phyloP scores from a whole-genome alignment of 2,329 filamentous ascomycete species.

The Periconia digitata region DNA sequence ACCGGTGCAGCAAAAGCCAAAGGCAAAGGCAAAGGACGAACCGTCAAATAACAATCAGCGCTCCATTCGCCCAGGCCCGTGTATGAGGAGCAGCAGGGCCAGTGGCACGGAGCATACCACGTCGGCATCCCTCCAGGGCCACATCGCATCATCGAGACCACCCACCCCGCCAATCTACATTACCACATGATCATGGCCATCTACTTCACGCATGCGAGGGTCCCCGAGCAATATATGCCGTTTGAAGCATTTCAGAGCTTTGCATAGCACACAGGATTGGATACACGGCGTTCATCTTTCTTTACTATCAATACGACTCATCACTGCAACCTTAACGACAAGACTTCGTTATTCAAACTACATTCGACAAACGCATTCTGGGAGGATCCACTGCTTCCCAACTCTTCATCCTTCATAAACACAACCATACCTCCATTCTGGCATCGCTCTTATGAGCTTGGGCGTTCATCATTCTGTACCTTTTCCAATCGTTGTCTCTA shows the following conservation, averaged over 20 bases:
- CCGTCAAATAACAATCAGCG: conserved; percentile 39
- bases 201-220: conserved; percentile 15
- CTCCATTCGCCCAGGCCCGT: conserved; percentile 17
- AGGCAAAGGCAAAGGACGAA: conserved; percentile 42
- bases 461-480: not conserved
- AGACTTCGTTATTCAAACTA: not conserved
- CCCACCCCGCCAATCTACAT: conserved; percentile 26
- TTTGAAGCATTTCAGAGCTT: conserved; percentile 37
- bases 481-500: not conserved
- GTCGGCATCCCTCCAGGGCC: conserved; percentile 31
- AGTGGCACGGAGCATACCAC: conserved; percentile 21
- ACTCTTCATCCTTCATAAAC: not conserved
- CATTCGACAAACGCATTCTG: not conserved
- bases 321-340: conserved; percentile 9
- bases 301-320: not conserved
- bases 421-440: not conserved
- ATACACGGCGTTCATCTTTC: conserved; percentile 31
- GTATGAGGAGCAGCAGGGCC: conserved; percentile 12
- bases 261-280: conserved; percentile 36
- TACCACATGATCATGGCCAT: conserved; percentile 38
- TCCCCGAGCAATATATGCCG: conserved; percentile 10
- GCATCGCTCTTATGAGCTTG: not conserved
- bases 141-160: conserved; percentile 36
- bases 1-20: conserved; percentile 56
- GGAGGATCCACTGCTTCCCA: not conserved